Evolutionary conservation across 1,139 yeast species (phyloP).

Genomic region (Wickerhamomyces sp.): DNA sequence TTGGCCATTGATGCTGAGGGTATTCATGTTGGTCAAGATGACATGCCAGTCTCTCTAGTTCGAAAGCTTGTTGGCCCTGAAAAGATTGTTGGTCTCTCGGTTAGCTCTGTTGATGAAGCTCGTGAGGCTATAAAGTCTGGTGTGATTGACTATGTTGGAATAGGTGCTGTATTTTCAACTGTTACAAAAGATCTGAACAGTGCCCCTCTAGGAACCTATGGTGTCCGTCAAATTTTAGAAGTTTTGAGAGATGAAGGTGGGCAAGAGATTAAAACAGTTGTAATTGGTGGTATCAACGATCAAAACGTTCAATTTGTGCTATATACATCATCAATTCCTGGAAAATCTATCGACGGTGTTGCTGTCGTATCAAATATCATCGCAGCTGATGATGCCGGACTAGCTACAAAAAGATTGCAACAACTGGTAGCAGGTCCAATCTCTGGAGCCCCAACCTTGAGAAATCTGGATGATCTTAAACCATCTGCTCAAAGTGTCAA

Average conservation of each 20-base stretch:
- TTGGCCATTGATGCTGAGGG: conserved; percentile 89
- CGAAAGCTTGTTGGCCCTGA: conserved; percentile 63
- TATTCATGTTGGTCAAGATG: conserved; percentile 92
- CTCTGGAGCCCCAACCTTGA: not conserved
- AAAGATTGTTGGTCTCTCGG: conserved; percentile 79
- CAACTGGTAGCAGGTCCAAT: conserved; percentile 7
- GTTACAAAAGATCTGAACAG: conserved; percentile 56
- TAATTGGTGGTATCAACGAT: conserved; percentile 83
- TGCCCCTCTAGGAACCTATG: conserved; percentile 60
- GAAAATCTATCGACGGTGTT: conserved; percentile 61
- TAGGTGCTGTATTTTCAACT: conserved; percentile 80
- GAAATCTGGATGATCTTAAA: conserved; percentile 4
- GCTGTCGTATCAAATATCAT: conserved; percentile 86
- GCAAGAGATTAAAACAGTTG: conserved; percentile 51
- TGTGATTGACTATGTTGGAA: conserved; percentile 76
- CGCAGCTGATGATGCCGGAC: conserved; percentile 57
- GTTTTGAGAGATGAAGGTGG: conserved; percentile 38
- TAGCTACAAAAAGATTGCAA: conserved; percentile 40
- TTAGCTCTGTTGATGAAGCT: conserved; percentile 56
- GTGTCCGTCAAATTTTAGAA: conserved; percentile 51
- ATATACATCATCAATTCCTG: conserved; percentile 43
- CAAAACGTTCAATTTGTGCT: conserved; percentile 55
- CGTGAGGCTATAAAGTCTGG: conserved; percentile 47
- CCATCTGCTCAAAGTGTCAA: conserved; percentile 12
- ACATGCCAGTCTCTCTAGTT: conserved; percentile 63